Evolutionary conservation across 805 yeast species (phyloP).

Genomic region (Barnettozyma vustinii): DNA sequence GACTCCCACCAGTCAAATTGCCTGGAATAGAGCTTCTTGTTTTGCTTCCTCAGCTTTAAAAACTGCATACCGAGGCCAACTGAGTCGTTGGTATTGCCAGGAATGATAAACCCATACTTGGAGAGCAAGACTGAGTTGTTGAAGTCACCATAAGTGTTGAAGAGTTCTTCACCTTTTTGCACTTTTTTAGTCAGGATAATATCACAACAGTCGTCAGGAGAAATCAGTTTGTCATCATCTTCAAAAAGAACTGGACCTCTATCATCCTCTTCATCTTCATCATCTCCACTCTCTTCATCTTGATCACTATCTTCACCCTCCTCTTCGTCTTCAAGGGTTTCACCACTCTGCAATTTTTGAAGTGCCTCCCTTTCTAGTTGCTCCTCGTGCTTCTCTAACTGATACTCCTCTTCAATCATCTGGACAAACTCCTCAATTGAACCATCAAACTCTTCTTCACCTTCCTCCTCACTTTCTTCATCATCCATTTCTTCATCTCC

Average conservation of each 20-base stretch:
- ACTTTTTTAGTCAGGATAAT: constrained; percentile 46
- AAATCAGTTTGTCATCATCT: constrained; percentile 30
- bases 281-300: neutral
- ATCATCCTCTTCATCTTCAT: constrained; percentile 14
- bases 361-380: constrained; percentile 12
- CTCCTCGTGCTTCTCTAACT: constrained; percentile 13
- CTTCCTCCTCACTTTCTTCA: constrained; percentile 14
- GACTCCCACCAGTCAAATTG: constrained; percentile 46
- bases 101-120: constrained; percentile 71
- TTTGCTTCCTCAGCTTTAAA: constrained; percentile 28
- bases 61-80: constrained; percentile 54
- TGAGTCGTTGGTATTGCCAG: constrained; percentile 48
- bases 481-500: constrained; percentile 12
- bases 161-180: constrained; percentile 51
- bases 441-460: constrained; percentile 21
- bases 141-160: constrained; percentile 78
- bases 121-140: constrained; percentile 62
- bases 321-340: neutral
- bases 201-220: constrained; percentile 63
- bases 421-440: constrained; percentile 27
- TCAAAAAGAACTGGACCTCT: constrained; percentile 19
- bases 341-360: constrained; percentile 3
- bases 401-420: constrained; percentile 23
- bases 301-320: neutral
- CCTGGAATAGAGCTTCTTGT: constrained; percentile 29